Evolutionary conservation across 2,329 filamentous ascomycete genomes (phyloP).

Genomic region (Didymella arachidicola): DNA sequence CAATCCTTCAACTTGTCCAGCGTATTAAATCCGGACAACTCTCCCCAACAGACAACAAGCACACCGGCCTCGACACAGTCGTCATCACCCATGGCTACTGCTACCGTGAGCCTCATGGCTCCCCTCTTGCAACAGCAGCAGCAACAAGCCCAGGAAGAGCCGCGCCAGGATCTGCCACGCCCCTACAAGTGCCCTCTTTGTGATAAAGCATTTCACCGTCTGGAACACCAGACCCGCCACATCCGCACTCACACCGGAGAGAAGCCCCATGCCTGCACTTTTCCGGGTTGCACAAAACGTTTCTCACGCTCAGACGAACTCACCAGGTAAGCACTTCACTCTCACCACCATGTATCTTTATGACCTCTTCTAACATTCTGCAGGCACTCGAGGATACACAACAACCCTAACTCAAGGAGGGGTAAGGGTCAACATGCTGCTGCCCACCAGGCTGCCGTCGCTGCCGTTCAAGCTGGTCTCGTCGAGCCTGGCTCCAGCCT

Average conservation of each 20-base stretch:
- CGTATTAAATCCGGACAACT: slow-evolving; percentile 49
- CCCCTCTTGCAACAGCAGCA: slow-evolving; percentile 65
- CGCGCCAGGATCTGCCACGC: slow-evolving; percentile 84
- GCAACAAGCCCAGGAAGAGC: slow-evolving; percentile 56
- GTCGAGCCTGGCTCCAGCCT: slow-evolving; percentile 60
- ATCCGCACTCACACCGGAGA: slow-evolving; percentile 98
- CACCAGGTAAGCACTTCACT: slow-evolving; percentile 59
- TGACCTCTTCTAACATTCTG: slow-evolving; percentile 17
- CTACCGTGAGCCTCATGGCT: slow-evolving; percentile 58
- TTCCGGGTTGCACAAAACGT: slow-evolving; percentile 94
- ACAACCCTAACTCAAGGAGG: slow-evolving; percentile 94
- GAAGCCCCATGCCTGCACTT: slow-evolving; percentile 96
- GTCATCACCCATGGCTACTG: slow-evolving; percentile 50
- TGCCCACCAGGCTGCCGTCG: slow-evolving; percentile 64
- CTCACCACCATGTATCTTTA: background rate
- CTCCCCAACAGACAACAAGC: slow-evolving; percentile 19
- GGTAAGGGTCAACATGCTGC: slow-evolving; percentile 81
- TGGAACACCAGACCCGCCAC: slow-evolving; percentile 92
- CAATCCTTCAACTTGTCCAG: slow-evolving; percentile 48
- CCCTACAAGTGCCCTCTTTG: slow-evolving; percentile 99
- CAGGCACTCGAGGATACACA: slow-evolving; percentile 96
- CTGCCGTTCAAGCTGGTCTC: slow-evolving; percentile 58
- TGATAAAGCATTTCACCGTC: slow-evolving; percentile 97
- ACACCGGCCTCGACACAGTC: slow-evolving; percentile 23
- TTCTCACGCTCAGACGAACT: slow-evolving; percentile 97